Conservation (phyloP, 2,329 filamentous ascomycete species). For the Dactylellina parvicollis region DNA sequence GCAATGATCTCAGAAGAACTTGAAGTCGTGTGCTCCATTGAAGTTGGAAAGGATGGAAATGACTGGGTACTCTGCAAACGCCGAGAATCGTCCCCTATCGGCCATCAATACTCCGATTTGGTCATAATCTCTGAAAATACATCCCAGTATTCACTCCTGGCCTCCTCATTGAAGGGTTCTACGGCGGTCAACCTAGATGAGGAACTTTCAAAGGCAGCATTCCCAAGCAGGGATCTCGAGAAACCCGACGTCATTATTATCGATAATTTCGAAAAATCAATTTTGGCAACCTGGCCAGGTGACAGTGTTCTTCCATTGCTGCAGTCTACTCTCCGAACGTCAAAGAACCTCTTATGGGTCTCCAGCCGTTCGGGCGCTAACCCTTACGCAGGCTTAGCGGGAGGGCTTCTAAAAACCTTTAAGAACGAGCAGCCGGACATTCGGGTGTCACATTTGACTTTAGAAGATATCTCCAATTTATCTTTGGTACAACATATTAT, state of each 20-base stretch:
- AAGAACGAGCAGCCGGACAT: constrained; percentile 56
- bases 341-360: constrained; percentile 56
- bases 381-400: constrained; percentile 53
- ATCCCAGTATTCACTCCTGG: neutral
- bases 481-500: constrained; percentile 24
- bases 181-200: constrained; percentile 18
- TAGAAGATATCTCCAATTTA: constrained; percentile 18
- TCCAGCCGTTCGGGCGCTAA: constrained; percentile 20
- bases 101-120: neutral
- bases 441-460: constrained; percentile 47
- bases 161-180: constrained; percentile 5
- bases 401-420: constrained; percentile 55
- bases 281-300: constrained; percentile 55
- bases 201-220: neutral
- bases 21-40: constrained; percentile 19
- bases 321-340: constrained; percentile 36
- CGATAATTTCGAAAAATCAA: constrained; percentile 49
- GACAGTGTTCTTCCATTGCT: constrained; percentile 54
- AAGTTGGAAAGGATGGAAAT: constrained; percentile 2
- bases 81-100: neutral
- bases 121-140: constrained; percentile 5
- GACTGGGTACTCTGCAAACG: constrained; percentile 27
- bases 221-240: neutral
- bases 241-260: constrained; percentile 52
- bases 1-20: constrained; percentile 28